Percentiles rank a stretch among this genome's conserved stretches.
Evolutionary conservation across 176 grass and related monocot species (phyloP).

Genomic region (Eleusine coracana): DNA sequence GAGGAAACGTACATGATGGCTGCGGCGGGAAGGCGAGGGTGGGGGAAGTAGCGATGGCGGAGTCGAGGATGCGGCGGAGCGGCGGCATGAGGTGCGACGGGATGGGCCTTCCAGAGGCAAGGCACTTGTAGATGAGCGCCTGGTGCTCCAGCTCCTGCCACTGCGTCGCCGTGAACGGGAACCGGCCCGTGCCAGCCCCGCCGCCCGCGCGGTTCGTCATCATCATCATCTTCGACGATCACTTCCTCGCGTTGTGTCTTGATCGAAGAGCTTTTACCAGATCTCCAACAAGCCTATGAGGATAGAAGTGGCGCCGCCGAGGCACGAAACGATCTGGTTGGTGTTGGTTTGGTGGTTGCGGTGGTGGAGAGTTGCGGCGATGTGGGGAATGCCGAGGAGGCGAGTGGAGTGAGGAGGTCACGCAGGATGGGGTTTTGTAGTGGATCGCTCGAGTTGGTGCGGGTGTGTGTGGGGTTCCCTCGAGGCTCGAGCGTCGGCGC

Average conservation of each 20-base stretch:
- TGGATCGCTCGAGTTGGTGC: not conserved
- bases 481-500: not conserved
- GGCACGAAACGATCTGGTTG: no score
- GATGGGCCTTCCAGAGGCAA: conserved; percentile 82
- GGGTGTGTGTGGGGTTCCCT: no score
- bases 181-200: conserved; percentile 36
- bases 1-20: conserved; percentile 47
- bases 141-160: conserved; percentile 99
- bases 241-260: no score
- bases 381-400: not conserved
- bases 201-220: conserved; percentile 56
- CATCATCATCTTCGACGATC: conserved; percentile 53
- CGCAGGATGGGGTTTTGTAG: conserved; percentile 1
- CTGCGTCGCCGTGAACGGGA: conserved; percentile 89
- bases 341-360: no score
- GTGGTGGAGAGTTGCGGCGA: not conserved
- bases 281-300: not conserved
- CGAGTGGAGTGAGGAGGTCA: not conserved
- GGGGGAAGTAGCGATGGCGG: conserved; percentile 68
- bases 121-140: conserved; percentile 94
- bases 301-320: no score
- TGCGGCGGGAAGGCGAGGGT: conserved; percentile 75
- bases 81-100: conserved; percentile 84
- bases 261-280: not conserved
- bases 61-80: conserved; percentile 80